Conservation (phyloP, 139 green algal genomes). For the Chlamydomonas schloesseri region DNA sequence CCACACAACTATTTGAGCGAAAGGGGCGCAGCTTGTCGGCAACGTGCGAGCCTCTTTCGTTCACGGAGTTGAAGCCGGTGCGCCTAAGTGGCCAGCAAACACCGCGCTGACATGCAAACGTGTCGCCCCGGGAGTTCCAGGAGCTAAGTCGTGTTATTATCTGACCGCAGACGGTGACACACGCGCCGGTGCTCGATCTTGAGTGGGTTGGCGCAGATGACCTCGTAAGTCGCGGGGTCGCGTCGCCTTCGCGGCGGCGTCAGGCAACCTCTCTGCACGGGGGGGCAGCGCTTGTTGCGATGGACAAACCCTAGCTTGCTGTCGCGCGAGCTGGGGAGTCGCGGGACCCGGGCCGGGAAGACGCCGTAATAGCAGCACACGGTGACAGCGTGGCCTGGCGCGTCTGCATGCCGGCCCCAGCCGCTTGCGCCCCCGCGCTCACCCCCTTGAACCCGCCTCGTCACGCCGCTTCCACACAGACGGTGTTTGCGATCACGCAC, state of each 20-base stretch:
- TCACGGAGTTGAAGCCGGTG: background rate
- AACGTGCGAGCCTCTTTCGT: background rate
- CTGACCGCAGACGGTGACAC: conserved; percentile 42
- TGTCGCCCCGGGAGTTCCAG: background rate
- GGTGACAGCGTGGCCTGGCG: no score
- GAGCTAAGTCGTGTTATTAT: no score
- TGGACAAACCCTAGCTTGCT: no score
- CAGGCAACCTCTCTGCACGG: no score
- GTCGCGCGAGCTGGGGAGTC: no score
- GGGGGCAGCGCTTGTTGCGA: no score
- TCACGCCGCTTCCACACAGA: conserved; percentile 45
- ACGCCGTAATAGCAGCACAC: no score
- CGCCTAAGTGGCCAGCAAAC: background rate
- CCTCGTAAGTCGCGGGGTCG: no score
- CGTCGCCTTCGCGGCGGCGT: background rate
- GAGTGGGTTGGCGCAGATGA: conserved; percentile 60
- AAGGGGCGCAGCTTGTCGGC: background rate
- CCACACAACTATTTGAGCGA: background rate
- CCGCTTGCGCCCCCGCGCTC: no score
- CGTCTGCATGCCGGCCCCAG: no score
- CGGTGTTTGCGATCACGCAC: conserved; percentile 62
- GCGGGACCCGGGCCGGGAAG: no score
- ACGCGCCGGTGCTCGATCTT: conserved; percentile 49
- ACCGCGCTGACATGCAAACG: background rate
- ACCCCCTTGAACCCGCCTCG: no score